Evolutionary conservation across 352 stramenopile species (phyloP).

Genomic region (Globisporangium iwayamae): DNA sequence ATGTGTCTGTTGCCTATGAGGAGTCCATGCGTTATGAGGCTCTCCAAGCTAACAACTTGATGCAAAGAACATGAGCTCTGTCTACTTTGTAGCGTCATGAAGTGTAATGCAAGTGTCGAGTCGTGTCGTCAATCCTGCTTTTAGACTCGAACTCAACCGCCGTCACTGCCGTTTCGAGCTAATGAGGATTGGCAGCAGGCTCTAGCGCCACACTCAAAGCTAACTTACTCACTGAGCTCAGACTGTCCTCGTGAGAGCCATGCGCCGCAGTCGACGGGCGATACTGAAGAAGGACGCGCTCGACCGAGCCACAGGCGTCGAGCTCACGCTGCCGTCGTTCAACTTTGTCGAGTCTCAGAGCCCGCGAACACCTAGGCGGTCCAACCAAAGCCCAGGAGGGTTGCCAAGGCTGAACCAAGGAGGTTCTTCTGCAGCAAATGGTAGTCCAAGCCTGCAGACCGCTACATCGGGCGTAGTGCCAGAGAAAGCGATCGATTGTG

Average conservation of each 20-base stretch:
- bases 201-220: neutral
- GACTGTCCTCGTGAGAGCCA: neutral
- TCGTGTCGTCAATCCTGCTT: too few species aligned
- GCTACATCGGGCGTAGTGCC: neutral
- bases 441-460: neutral
- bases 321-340: conserved; percentile 43
- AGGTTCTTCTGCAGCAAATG: neutral
- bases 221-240: neutral
- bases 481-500: conserved; percentile 13
- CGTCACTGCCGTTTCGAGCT: conserved; percentile 1
- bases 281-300: conserved; percentile 15
- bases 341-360: conserved; percentile 57
- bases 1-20: neutral
- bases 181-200: neutral
- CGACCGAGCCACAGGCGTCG: conserved; percentile 26
- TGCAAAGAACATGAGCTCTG: too few species aligned
- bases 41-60: too few species aligned
- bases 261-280: conserved; percentile 12
- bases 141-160: neutral
- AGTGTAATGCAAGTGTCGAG: too few species aligned
- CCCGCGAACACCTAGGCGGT: neutral
- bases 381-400: conserved; percentile 6
- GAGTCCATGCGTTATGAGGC: neutral
- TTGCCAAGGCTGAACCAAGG: neutral
- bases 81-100: too few species aligned